A percentile compares a stretch with the other conserved stretches of the same genome.
Evolutionary conservation across 73 alveolate genomes (phyloP).

Genomic region (Symbiodinium pilosum): DNA sequence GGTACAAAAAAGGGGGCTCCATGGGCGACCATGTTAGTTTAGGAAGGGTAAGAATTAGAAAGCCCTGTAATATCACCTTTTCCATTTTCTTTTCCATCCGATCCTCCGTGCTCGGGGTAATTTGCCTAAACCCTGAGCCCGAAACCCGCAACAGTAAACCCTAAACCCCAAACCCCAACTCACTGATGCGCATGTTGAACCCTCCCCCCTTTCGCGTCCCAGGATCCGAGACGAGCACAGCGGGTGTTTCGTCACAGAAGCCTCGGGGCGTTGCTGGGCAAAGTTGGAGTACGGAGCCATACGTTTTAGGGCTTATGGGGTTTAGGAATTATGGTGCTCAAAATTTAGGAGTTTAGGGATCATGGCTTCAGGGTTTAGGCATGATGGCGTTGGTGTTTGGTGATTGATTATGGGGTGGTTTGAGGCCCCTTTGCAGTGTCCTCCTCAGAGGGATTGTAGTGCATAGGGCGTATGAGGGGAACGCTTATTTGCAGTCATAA

Average conservation of each 20-base stretch:
- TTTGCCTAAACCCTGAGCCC: not conserved
- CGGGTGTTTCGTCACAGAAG: too few species aligned
- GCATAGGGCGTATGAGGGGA: not conserved
- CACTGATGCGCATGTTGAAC: not conserved
- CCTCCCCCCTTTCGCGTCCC: not conserved
- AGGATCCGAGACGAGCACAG: too few species aligned
- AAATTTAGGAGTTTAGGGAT: too few species aligned
- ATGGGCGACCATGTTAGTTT: too few species aligned
- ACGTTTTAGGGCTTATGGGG: not conserved
- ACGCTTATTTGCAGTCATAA: too few species aligned
- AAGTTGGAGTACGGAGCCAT: not conserved
- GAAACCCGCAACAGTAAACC: not conserved
- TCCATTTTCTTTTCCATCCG: too few species aligned
- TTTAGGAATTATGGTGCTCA: too few species aligned
- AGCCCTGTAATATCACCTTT: too few species aligned
- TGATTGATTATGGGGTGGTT: not conserved
- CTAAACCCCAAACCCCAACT: not conserved
- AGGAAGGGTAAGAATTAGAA: too few species aligned
- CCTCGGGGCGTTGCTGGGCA: too few species aligned
- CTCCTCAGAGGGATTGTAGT: not conserved
- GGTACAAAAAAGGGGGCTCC: too few species aligned
- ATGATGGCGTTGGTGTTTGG: not conserved
- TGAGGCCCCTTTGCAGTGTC: not conserved
- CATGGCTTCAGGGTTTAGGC: not conserved
- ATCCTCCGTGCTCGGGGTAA: too few species aligned